A percentile compares a stretch with the other conserved stretches of the same genome.
Conservation (phyloP, 1,284 basidiomycete species). For the Mycosarcoma mackinlayi region DNA sequence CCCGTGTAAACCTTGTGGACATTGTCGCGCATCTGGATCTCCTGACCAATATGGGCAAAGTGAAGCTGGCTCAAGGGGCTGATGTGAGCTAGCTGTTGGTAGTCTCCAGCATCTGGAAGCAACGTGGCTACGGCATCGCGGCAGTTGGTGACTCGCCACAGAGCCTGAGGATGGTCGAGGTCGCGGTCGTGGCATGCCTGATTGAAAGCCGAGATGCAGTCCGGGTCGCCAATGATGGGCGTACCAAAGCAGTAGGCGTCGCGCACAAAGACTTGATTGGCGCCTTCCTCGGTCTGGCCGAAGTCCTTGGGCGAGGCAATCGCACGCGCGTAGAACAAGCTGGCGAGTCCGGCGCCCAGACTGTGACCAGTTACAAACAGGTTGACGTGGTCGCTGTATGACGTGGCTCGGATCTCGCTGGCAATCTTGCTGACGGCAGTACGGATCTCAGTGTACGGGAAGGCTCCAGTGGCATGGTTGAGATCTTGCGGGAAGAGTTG, state of each 20-base stretch:
- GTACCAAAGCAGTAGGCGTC: slow-evolving; percentile 52
- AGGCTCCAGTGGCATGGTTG: slow-evolving; percentile 24
- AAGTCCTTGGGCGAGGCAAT: slow-evolving; percentile 44
- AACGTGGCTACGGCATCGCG: slow-evolving; percentile 48
- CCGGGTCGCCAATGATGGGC: slow-evolving; percentile 49
- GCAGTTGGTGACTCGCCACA: slow-evolving; percentile 48
- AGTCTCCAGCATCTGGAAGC: slow-evolving; percentile 47
- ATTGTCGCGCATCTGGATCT: slow-evolving; percentile 38
- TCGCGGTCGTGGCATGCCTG: slow-evolving; percentile 23
- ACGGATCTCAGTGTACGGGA: slow-evolving; percentile 47
- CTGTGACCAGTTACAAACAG: slow-evolving; percentile 44
- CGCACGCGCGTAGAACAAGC: slow-evolving; percentile 41
- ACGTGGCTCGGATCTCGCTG: slow-evolving; percentile 20
- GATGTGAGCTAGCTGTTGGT: slow-evolving; percentile 31
- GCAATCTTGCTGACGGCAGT: slow-evolving; percentile 29
- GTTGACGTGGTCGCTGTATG: slow-evolving; percentile 38
- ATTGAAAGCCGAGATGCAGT: slow-evolving; percentile 46
- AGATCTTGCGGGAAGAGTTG: slow-evolving; percentile 45
- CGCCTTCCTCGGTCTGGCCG: slow-evolving; percentile 25
- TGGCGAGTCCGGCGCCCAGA: slow-evolving; percentile 44
- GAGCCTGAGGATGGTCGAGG: slow-evolving; percentile 35
- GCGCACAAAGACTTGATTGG: slow-evolving; percentile 35
- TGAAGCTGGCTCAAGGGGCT: slow-evolving; percentile 47
- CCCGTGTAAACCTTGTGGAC: slow-evolving; percentile 34
- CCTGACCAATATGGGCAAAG: slow-evolving; percentile 51